These are phyloP conservation scores for Tulasnella sp. DNA, from an alignment of 768 basidiomycete genomes.

Conservation along the genomic window DNA sequence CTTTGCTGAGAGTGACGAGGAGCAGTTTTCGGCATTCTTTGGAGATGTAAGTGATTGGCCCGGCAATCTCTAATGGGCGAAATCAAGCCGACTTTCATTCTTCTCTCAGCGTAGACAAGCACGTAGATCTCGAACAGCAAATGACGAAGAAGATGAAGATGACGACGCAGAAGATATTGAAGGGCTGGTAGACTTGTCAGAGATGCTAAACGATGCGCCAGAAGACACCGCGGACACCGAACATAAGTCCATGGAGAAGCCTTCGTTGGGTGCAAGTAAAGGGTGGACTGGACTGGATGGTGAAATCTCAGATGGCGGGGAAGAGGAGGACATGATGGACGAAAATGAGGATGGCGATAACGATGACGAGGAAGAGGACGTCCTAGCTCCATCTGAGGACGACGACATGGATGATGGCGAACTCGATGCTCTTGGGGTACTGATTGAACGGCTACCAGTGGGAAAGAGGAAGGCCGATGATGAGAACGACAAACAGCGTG, in stretches of 20 bases:
- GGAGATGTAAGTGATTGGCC: constrained; percentile 25
- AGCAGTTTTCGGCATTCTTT: constrained; percentile 60
- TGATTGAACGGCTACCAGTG: constrained; percentile 58
- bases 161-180: constrained; percentile 27
- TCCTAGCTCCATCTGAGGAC: constrained; percentile 42
- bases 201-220: constrained; percentile 25
- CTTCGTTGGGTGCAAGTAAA: constrained; percentile 19
- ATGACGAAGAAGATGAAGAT: constrained; percentile 27
- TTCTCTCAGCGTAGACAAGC: constrained; percentile 23
- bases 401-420: constrained; percentile 28
- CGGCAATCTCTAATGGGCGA: neutral
- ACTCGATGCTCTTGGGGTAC: constrained; percentile 56
- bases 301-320: constrained; percentile 34
- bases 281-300: constrained; percentile 24
- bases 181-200: constrained; percentile 30
- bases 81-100: neutral
- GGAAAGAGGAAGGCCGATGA: constrained; percentile 60
- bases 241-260: constrained; percentile 23
- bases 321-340: constrained; percentile 35
- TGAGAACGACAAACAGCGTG: constrained; percentile 31
- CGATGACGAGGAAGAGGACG: constrained; percentile 36
- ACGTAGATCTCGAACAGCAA: constrained; percentile 40
- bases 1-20: constrained; percentile 66
- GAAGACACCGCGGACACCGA: constrained; percentile 15
- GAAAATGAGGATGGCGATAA: constrained; percentile 30